phyloP scores from a whole-genome alignment of 208 protist genomes.

The Trypanosoma boissoni region DNA sequence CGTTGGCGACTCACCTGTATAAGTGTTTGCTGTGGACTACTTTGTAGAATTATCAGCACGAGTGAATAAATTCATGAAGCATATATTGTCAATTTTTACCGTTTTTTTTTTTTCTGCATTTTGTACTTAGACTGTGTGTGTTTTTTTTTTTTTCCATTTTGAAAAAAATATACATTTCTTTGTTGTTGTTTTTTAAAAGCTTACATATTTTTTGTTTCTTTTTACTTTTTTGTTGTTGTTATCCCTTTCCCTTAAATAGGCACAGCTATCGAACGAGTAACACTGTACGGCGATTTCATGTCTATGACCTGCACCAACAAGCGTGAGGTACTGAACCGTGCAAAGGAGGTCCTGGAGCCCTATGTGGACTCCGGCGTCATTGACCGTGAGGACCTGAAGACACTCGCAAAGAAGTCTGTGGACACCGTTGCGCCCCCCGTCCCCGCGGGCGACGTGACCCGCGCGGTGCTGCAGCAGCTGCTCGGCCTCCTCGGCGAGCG shows the following conservation, averaged over 20 bases:
- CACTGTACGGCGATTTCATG: constrained; percentile 6
- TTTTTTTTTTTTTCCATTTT: too few species aligned
- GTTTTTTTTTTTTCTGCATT: constrained; percentile 7
- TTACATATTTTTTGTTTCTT: too few species aligned
- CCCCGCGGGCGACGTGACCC: constrained; percentile 7
- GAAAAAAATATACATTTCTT: too few species aligned
- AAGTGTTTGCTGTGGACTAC: neutral
- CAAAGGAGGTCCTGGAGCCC: constrained; percentile 46
- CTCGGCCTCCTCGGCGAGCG: constrained; percentile 14
- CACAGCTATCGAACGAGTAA: neutral
- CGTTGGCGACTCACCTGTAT: neutral
- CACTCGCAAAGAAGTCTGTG: constrained; percentile 37
- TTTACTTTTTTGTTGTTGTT: constrained; percentile 13
- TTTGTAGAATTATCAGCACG: neutral
- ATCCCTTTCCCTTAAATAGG: neutral
- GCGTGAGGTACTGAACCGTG: constrained; percentile 66
- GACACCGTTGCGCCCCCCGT: constrained; percentile 41
- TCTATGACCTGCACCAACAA: constrained; percentile 41
- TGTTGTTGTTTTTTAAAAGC: too few species aligned
- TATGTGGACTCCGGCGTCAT: constrained; percentile 45
- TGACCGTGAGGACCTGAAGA: constrained; percentile 62
- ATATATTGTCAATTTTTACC: neutral
- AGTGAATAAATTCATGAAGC: neutral
- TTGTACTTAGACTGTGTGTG: too few species aligned
- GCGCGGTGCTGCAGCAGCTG: constrained; percentile 11